phyloP scores from a whole-genome alignment of 306 rosid genomes.

The Acacia acuminata region DNA sequence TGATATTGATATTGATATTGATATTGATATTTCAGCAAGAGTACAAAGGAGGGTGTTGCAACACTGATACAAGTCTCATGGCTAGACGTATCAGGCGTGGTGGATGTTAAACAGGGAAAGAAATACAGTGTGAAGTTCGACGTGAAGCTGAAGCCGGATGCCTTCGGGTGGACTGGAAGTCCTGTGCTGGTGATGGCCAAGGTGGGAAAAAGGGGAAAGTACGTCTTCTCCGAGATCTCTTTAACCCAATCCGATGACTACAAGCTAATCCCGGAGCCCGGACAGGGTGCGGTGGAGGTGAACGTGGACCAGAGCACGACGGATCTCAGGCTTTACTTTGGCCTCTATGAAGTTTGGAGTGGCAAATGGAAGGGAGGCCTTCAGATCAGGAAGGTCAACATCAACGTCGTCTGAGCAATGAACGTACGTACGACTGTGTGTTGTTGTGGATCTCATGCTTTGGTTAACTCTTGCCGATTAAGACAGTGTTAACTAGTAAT shows the following conservation, averaged over 20 bases:
- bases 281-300: neutral
- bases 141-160: slow-evolving; percentile 26
- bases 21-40: neutral
- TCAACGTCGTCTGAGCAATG: neutral
- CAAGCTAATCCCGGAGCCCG: too few relatives aligned
- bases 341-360: slow-evolving; percentile 91
- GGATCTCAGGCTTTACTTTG: slow-evolving; percentile 47
- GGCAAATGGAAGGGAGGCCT: slow-evolving; percentile 92
- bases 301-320: accelerated
- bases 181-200: slow-evolving; percentile 72
- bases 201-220: slow-evolving; percentile 53
- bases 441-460: too few relatives aligned
- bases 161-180: slow-evolving; percentile 68
- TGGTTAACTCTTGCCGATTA: too few relatives aligned
- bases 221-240: accelerated
- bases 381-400: neutral
- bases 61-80: slow-evolving; percentile 75
- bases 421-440: too few relatives aligned
- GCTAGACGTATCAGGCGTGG: slow-evolving; percentile 64
- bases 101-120: accelerated
- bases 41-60: accelerated
- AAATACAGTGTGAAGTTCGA: slow-evolving; percentile 34
- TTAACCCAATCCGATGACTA: neutral
- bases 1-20: too few relatives aligned
- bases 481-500: too few relatives aligned